phyloP scores from a whole-genome alignment of 805 yeast genomes.

The Saccharomyces kudriavzevii region DNA sequence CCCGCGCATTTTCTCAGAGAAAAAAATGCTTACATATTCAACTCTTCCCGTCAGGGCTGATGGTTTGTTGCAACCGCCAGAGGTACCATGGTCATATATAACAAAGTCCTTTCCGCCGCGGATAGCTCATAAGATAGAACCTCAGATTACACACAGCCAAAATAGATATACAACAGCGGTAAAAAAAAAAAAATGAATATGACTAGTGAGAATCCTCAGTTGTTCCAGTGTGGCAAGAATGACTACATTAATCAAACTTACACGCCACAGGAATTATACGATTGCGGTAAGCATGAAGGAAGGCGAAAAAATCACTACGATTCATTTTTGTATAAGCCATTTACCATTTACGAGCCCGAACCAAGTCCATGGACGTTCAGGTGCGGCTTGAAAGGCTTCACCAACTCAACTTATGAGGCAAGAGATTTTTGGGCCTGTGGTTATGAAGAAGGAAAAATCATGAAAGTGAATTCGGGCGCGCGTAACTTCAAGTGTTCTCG shows the following conservation, averaged over 20 bases:
- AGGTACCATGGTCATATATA: not conserved
- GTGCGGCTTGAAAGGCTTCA: not conserved
- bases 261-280: not conserved
- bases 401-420: not conserved
- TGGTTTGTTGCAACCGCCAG: not conserved
- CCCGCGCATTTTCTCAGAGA: not conserved
- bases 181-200: not conserved
- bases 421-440: not conserved
- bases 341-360: not conserved
- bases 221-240: not conserved
- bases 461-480: not conserved
- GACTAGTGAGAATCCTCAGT: not conserved
- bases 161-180: not conserved
- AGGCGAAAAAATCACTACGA: not conserved
- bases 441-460: not conserved
- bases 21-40: not conserved
- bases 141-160: too few relatives aligned
- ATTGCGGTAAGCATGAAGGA: not conserved
- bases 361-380: not conserved
- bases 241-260: not conserved
- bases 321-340: not conserved
- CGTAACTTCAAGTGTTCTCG: not conserved
- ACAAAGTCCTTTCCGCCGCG: not conserved
- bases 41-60: not conserved
- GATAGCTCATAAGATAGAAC: too few relatives aligned